Percentiles rank a stretch among this genome's conserved stretches.
phyloP scores from a whole-genome alignment of 306 rosid species.

The Cotoneaster glaucophyllus region DNA sequence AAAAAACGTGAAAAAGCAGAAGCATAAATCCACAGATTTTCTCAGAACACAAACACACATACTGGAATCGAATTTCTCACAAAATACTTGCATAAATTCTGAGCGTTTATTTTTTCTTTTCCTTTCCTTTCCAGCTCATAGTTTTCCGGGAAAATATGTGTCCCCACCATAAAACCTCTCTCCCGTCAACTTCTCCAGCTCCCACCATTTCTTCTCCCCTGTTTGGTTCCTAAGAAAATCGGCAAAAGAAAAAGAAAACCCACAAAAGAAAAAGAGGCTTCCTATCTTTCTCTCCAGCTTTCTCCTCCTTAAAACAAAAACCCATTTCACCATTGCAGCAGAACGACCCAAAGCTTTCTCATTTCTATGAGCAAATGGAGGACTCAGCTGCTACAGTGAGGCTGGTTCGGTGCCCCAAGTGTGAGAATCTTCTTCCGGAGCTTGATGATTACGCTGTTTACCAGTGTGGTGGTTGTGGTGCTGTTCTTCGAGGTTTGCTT shows the following conservation, averaged over 20 bases:
- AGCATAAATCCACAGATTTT: conserved; percentile 15
- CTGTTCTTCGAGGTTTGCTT: conserved; percentile 73
- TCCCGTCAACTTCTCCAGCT: not conserved
- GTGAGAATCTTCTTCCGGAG: conserved; percentile 92
- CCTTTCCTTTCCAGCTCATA: not conserved
- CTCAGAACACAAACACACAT: conserved; percentile 12
- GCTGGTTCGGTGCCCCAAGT: conserved; percentile 85
- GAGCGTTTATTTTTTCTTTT: conserved; percentile 11
- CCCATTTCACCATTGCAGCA: not conserved
- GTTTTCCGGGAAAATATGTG: conserved; percentile 24
- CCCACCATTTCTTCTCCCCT: conserved; percentile 1
- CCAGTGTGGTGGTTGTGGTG: conserved; percentile 90
- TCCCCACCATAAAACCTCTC: conserved; percentile 18
- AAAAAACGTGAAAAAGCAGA: not conserved
- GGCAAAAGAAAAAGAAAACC: not conserved
- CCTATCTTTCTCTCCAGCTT: conserved; percentile 5
- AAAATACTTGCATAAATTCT: conserved; percentile 15
- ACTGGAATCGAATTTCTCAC: conserved; percentile 19
- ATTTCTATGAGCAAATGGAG: conserved; percentile 42
- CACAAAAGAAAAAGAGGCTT: conserved; percentile 14
- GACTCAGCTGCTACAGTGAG: conserved; percentile 49
- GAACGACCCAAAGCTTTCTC: not conserved
- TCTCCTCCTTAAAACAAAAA: not conserved
- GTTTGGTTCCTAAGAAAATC: conserved; percentile 39
- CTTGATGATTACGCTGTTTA: conserved; percentile 77